Conservation (phyloP, 2,329 filamentous ascomycete species). For the Aspergillus sp. region DNA sequence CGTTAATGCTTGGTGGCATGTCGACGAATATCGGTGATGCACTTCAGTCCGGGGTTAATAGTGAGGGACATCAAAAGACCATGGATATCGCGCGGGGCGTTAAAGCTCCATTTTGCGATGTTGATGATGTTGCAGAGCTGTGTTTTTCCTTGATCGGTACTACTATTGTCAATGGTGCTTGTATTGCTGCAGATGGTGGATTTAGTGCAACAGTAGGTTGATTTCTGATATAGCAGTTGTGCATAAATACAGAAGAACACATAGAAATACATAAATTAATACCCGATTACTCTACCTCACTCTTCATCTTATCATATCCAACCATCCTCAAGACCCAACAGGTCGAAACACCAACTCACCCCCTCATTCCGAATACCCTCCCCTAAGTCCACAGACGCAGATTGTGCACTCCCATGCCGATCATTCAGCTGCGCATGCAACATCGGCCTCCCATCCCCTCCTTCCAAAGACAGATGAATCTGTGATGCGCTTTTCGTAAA, state of each 20-base stretch:
- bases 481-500: conserved; percentile 8
- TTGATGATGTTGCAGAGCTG: conserved; percentile 23
- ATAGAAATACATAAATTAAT: too few species aligned
- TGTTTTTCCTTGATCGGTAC: conserved; percentile 21
- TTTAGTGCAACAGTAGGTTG: conserved; percentile 1
- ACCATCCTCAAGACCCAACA: too few species aligned
- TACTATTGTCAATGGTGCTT: conserved; percentile 24
- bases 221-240: too few species aligned
- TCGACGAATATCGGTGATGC: conserved; percentile 50
- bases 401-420: conserved; percentile 7
- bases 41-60: conserved; percentile 26
- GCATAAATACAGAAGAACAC: too few species aligned
- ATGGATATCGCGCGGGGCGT: conserved; percentile 9
- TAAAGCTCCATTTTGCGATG: conserved; percentile 13
- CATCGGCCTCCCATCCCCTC: conserved; percentile 1
- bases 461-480: conserved; percentile 8
- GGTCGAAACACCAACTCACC: conserved; percentile 1
- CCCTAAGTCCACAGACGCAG: conserved; percentile 6
- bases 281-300: too few species aligned
- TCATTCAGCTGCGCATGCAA: conserved; percentile 11
- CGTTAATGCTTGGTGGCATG: conserved; percentile 52
- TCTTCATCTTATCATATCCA: too few species aligned
- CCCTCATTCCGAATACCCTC: conserved; percentile 4
- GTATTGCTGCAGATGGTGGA: conserved; percentile 25
- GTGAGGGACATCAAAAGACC: conserved; percentile 17